These are phyloP conservation scores for Lactarius vividus DNA, from an alignment of 768 basidiomycete genomes.

Conservation along the genomic window DNA sequence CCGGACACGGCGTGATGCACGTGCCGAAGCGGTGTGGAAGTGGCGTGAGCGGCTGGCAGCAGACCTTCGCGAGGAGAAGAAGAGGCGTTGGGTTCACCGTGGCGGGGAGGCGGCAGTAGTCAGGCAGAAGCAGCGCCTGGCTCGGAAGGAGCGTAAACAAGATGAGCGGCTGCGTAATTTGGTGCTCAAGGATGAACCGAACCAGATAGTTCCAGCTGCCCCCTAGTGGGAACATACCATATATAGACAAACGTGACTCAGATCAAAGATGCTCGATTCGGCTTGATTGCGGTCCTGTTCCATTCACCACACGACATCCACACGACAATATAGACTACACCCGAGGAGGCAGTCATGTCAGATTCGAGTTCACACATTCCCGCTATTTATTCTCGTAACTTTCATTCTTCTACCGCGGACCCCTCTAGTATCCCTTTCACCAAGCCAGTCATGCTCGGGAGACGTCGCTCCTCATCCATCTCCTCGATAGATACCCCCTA, in stretches of 20 bases:
- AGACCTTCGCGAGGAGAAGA: constrained; percentile 57
- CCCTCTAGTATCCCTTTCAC: neutral
- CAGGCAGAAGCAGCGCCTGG: constrained; percentile 31
- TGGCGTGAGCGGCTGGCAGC: constrained; percentile 60
- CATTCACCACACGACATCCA: neutral
- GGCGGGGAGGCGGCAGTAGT: constrained; percentile 33
- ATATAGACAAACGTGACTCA: neutral
- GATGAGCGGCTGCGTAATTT: constrained; percentile 33
- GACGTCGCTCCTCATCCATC: constrained; percentile 17
- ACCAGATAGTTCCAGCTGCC: constrained; percentile 33
- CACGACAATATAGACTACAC: neutral
- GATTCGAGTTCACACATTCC: neutral
- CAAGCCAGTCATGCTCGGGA: constrained; percentile 5
- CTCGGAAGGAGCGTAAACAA: constrained; percentile 34
- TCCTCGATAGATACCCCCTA: constrained; percentile 19
- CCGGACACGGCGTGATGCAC: constrained; percentile 58
- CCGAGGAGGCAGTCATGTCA: neutral
- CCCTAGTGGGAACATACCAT: neutral
- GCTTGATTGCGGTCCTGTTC: neutral
- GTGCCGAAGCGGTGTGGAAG: constrained; percentile 72
- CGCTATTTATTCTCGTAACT: neutral
- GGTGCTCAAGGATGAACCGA: constrained; percentile 33
- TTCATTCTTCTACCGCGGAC: neutral
- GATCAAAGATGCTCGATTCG: neutral
- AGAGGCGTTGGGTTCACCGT: constrained; percentile 49